Evolutionary conservation across 768 basidiomycete species (phyloP), one percentile per base, ranked within the genome.

Genomic region (Baorangia bicolor): DNA sequence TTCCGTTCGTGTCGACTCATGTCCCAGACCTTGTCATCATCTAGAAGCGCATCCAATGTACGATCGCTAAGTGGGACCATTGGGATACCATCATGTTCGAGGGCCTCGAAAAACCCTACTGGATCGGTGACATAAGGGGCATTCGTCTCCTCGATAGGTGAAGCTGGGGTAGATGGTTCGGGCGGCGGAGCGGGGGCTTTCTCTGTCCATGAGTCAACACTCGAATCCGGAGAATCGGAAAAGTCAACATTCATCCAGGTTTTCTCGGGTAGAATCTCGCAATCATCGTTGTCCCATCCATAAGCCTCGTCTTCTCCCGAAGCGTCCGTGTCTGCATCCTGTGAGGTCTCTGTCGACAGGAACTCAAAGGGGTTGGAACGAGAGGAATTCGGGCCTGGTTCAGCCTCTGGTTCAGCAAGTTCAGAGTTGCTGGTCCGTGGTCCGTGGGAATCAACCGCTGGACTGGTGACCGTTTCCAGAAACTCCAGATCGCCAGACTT

Each of bases 1-100:
- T 61, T 41, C 2, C 88, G 78, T 62, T 90, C 88, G 1, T 30
- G 8, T 5, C 40, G 41, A 4, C 83, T 83, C 76, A 87, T 77
- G 0, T 57, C 47, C 88, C 87, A 90, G 20, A 87, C 72, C 30
- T 74, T 64, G 1, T 62, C 73, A 0, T 64, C 46, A 0, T 43
- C 47, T 3, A 81, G 68, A 13, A 84, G 70, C 4, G 59, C 62
- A 1, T 71, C 65, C 12, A 86, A 43, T 2, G 69, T 46, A 1
- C 82, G 77, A 58, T 73, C 35, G 13, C 64, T 53, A 0, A 53
- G 41, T 4, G 82, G 82, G 4, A 78, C 51, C 0, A 52, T 37
- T 1, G 83, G 84, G 11, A 77, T 55, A 1, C 39, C 52, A 3
- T 61, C 44, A 25, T 69, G 69, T 1, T 76, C 80, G 9, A 78